Percentiles rank a stretch among this genome's conserved stretches.
These are phyloP conservation scores for Podaxis rugospora DNA, from an alignment of 768 basidiomycete species.

Conservation along the genomic window DNA sequence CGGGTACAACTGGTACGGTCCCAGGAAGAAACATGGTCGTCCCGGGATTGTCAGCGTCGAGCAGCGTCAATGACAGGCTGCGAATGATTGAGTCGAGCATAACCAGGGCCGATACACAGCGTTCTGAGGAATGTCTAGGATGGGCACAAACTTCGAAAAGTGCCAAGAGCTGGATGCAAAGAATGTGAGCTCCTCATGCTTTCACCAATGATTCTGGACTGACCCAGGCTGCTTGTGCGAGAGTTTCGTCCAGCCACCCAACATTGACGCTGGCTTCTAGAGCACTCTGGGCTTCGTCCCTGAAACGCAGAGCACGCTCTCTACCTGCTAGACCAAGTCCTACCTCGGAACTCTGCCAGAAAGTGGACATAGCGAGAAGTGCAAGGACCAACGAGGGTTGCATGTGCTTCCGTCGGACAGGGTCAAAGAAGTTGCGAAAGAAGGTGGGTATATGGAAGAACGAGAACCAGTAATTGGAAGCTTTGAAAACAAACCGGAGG, in stretches of 20 bases:
- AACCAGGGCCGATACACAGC: constrained; percentile 52
- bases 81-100: constrained; percentile 69
- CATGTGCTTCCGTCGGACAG: constrained; percentile 46
- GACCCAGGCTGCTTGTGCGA: constrained; percentile 78
- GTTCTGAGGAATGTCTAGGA: constrained; percentile 49
- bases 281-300: constrained; percentile 65
- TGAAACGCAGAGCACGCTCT: constrained; percentile 51
- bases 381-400: constrained; percentile 67
- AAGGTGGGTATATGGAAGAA: constrained; percentile 72
- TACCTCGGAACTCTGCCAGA: constrained; percentile 66
- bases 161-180: constrained; percentile 48
- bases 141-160: constrained; percentile 72
- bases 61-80: constrained; percentile 48
- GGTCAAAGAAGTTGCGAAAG: constrained; percentile 53
- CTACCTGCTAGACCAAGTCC: constrained; percentile 48
- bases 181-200: neutral
- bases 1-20: constrained; percentile 42
- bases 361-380: constrained; percentile 59
- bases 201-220: constrained; percentile 16
- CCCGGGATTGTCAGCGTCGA: constrained; percentile 56
- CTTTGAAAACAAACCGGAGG: constrained; percentile 59
- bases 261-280: constrained; percentile 69
- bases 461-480: constrained; percentile 68
- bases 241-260: constrained; percentile 67
- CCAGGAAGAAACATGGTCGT: constrained; percentile 45